These are phyloP conservation scores for Coemansia sp. DNA, from an alignment of 192 early-diverging fungal species.

Conservation along the genomic window DNA sequence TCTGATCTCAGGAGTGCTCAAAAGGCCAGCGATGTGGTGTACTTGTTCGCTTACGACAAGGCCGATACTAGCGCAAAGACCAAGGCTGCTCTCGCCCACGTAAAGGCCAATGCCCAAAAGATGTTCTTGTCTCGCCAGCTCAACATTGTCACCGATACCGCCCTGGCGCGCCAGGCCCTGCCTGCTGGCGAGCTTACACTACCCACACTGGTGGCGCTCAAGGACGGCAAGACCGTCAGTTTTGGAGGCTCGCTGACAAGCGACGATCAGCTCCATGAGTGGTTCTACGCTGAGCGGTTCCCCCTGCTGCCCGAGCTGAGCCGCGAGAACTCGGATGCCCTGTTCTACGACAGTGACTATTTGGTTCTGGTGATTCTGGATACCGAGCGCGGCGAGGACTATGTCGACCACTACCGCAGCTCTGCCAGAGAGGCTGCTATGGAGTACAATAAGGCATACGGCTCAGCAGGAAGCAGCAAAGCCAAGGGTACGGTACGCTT, in stretches of 20 bases:
- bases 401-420: conserved; percentile 14
- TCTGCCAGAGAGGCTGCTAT: conserved; percentile 26
- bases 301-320: conserved; percentile 65
- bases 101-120: conserved; percentile 44
- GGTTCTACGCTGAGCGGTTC: conserved; percentile 66
- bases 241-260: conserved; percentile 39
- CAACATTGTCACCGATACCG: conserved; percentile 20
- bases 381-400: conserved; percentile 21
- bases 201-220: conserved; percentile 60
- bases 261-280: conserved; percentile 53
- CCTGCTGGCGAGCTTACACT: conserved; percentile 8
- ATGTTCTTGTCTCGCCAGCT: conserved; percentile 47
- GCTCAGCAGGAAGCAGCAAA: background rate
- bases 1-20: conserved; percentile 45
- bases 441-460: conserved; percentile 17
- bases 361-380: conserved; percentile 68
- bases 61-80: conserved; percentile 35
- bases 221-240: conserved; percentile 52
- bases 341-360: conserved; percentile 65
- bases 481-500: conserved; percentile 52
- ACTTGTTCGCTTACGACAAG: conserved; percentile 56
- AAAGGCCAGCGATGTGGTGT: conserved; percentile 57
- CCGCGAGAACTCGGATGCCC: conserved; percentile 65
- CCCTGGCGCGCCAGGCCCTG: conserved; percentile 15
- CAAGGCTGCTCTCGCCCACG: conserved; percentile 22